These are phyloP conservation scores for Oligophagozyma castellii DNA, from an alignment of 1,139 yeast species.

Conservation along the genomic window DNA sequence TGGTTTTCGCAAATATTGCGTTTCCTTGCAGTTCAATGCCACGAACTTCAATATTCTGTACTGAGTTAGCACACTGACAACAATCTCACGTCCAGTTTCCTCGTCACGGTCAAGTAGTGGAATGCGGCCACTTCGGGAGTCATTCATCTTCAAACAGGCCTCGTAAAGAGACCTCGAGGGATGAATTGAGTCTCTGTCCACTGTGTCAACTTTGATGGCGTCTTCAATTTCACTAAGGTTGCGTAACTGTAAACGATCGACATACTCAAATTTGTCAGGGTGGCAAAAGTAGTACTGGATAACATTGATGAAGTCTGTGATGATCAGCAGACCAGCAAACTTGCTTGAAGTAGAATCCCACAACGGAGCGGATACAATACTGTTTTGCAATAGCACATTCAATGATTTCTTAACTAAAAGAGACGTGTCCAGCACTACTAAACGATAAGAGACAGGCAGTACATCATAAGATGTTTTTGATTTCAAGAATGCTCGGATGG, in stretches of 20 bases:
- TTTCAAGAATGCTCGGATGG: conserved; percentile 72
- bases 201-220: conserved; percentile 77
- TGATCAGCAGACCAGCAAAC: conserved; percentile 89
- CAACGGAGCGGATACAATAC: conserved; percentile 90
- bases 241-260: conserved; percentile 73
- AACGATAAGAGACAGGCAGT: conserved; percentile 84
- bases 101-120: conserved; percentile 93
- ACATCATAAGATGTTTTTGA: conserved; percentile 95
- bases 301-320: conserved; percentile 87
- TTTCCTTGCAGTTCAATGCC: conserved; percentile 90
- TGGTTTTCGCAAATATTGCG: conserved; percentile 70
- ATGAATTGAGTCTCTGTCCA: conserved; percentile 80
- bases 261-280: conserved; percentile 82
- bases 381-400: conserved; percentile 80
- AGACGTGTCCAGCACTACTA: conserved; percentile 88
- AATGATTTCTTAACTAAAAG: conserved; percentile 81
- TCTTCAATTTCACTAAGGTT: conserved; percentile 78
- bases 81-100: conserved; percentile 84
- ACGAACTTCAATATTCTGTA: conserved; percentile 92
- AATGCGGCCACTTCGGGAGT: conserved; percentile 81
- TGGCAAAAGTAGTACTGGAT: conserved; percentile 86
- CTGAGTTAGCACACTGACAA: conserved; percentile 89
- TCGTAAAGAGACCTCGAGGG: conserved; percentile 86
- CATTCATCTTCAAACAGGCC: conserved; percentile 87
- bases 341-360: conserved; percentile 87